Base-by-base conservation (phyloP, 495 filamentous ascomycete species). In the Friedmanniomyces simplex region DNA sequence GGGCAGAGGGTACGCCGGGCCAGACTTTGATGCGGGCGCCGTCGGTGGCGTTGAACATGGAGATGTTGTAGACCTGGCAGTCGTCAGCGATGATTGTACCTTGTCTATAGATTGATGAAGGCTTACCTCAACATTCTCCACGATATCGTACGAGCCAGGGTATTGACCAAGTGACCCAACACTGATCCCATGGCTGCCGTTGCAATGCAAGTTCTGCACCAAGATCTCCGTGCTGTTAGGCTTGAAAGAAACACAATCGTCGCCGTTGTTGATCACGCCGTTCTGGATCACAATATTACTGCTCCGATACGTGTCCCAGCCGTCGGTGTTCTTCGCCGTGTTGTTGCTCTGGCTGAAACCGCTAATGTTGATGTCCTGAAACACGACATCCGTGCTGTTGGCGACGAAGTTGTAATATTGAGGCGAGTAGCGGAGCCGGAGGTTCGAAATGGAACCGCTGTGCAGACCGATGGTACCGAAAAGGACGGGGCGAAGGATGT, bases 201-300 rank as follows among this genome's bases (percentile, higher is more conserved):
- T 83, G 70, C 85, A 89, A 54, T 74, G 72, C 20, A 89, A 66
- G 55, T 84, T 84, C 67, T 87, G 82, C 18, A 88, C 79, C 6
- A 89, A 71, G 54, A 89, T 82, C 53, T 88, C 74, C n/a, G 82
- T 86, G 66, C 76, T 82, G 67, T 88, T 88, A 1, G 85, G 85
- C 67, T 89, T 88, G 76, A 88, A 87, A 12, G 82, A 82, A n/a
- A 88, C 84, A 58, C 84, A 88, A 64, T 88, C 82, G 60, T 89
- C 83, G 24, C 82, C 81, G 53, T 88, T 88, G 63, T 83, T 74
- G 52, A 89, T 77, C 18, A 77, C 72, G 1, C 80, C 83, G 66
- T 89, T 78, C 63, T 87, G 83, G 42, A 87, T 86, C 0, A 82
- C 78, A 52, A 84, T 77, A 36, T 79, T 79, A 0, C 69, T 67